Evolutionary conservation across 306 rosid genomes (phyloP).

Genomic region (Fragaria iinumae): DNA sequence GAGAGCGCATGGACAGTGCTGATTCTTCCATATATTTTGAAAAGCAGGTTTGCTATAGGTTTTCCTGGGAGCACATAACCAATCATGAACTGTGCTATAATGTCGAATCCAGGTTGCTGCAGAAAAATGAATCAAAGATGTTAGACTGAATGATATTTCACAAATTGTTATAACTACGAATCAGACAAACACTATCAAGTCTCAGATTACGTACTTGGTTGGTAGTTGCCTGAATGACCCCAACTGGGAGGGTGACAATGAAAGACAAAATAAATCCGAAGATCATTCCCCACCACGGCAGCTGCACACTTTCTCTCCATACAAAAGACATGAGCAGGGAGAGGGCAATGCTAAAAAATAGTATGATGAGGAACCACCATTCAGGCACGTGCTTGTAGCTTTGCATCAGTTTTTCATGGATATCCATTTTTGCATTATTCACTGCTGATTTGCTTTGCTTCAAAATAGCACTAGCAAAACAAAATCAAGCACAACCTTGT

Average conservation of each 20-base stretch:
- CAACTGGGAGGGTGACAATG: constrained; percentile 93
- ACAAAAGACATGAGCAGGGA: constrained; percentile 66
- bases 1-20: constrained; percentile 96
- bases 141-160: constrained; percentile 5
- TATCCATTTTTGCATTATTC: constrained; percentile 60
- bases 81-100: constrained; percentile 93
- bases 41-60: constrained; percentile 93
- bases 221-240: constrained; percentile 98
- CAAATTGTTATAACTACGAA: neutral
- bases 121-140: constrained; percentile 18
- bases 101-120: constrained; percentile 99
- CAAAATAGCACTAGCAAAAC: constrained; percentile 59
- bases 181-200: neutral
- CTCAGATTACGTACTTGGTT: constrained; percentile 66
- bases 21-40: constrained; percentile 94
- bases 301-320: constrained; percentile 79
- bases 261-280: constrained; percentile 83
- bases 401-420: constrained; percentile 84
- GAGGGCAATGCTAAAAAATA: constrained; percentile 60
- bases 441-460: constrained; percentile 80
- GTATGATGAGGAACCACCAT: constrained; percentile 86
- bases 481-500: constrained; percentile 6
- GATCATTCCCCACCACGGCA: constrained; percentile 99
- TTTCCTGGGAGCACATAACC: constrained; percentile 92
- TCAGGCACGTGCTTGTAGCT: constrained; percentile 87